Conservation (phyloP, 108 stramenopile genomes). For the Nitzschia sp. region DNA sequence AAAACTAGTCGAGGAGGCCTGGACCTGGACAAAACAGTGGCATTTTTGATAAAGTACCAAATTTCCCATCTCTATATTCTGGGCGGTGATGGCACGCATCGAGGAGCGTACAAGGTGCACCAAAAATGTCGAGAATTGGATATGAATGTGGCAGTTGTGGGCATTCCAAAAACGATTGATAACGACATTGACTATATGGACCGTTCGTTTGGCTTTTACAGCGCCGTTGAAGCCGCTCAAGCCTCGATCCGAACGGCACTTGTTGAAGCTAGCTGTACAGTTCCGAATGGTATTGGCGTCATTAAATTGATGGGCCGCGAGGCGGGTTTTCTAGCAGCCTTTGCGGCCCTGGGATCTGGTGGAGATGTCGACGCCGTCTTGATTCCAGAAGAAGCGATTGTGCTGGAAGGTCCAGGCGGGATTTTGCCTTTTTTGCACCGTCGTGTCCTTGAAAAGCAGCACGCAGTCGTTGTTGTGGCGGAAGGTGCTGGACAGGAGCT, state of each 20-base stretch:
- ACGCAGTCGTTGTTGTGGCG: slow-evolving; percentile 47
- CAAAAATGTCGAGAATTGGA: slow-evolving; percentile 43
- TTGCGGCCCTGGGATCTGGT: slow-evolving; percentile 77
- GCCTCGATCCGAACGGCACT: slow-evolving; percentile 61
- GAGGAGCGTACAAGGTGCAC: slow-evolving; percentile 63
- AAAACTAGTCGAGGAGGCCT: slow-evolving; percentile 81
- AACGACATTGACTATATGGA: slow-evolving; percentile 88
- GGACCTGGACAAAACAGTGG: slow-evolving; percentile 62
- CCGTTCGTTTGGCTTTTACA: slow-evolving; percentile 84
- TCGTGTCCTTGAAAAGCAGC: slow-evolving; percentile 39
- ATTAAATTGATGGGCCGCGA: slow-evolving; percentile 89
- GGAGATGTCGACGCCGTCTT: slow-evolving; percentile 88
- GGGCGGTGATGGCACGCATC: slow-evolving; percentile 89
- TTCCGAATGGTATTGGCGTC: slow-evolving; percentile 67
- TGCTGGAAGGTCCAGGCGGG: slow-evolving; percentile 75
- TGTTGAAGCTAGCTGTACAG: slow-evolving; percentile 76
- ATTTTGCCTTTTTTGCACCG: slow-evolving; percentile 69
- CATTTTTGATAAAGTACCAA: slow-evolving; percentile 36
- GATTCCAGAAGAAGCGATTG: slow-evolving; percentile 87
- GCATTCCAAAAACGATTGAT: slow-evolving; percentile 86
- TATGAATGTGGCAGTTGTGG: slow-evolving; percentile 66
- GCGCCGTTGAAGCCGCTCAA: slow-evolving; percentile 80
- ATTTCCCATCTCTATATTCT: slow-evolving; percentile 75
- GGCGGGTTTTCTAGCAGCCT: slow-evolving; percentile 79
- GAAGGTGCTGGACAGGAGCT: slow-evolving; percentile 54